Percentiles rank a stretch among this genome's conserved stretches.
Conservation (phyloP, 495 filamentous ascomycete species). For the Podospora pseudoanserina region DNA sequence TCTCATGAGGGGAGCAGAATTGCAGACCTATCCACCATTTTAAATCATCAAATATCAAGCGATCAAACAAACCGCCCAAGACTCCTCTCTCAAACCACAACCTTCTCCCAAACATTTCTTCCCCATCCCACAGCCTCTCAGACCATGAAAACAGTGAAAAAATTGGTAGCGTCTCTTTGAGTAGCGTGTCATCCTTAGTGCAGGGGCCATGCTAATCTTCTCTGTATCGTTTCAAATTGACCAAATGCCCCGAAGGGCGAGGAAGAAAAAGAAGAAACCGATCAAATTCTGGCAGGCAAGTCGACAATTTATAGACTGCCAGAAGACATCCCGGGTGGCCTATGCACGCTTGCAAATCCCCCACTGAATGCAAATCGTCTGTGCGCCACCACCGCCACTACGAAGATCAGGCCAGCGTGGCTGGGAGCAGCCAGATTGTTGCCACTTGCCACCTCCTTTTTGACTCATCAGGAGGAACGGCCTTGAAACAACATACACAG, state of each 20-base stretch:
- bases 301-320: too few relatives aligned
- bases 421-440: background rate
- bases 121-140: background rate
- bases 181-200: slow-evolving; percentile 99
- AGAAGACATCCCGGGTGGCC: background rate
- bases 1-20: too few relatives aligned
- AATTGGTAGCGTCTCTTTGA: slow-evolving; percentile 93
- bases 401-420: background rate
- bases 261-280: slow-evolving; percentile 13
- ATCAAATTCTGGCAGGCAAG: background rate
- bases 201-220: slow-evolving; percentile 99
- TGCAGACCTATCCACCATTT: too few relatives aligned
- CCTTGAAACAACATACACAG: background rate
- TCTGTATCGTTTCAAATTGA: slow-evolving; percentile 66
- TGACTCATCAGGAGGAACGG: background rate
- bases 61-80: too few relatives aligned
- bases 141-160: slow-evolving; percentile 36
- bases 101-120: background rate
- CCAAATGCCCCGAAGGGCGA: slow-evolving; percentile 71
- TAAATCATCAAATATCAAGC: too few relatives aligned
- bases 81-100: background rate
- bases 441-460: background rate
- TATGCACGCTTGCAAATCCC: background rate
- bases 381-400: background rate
- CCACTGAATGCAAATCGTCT: background rate